Conservation (phyloP, 768 basidiomycete species). For the Termitomyces sp. region DNA sequence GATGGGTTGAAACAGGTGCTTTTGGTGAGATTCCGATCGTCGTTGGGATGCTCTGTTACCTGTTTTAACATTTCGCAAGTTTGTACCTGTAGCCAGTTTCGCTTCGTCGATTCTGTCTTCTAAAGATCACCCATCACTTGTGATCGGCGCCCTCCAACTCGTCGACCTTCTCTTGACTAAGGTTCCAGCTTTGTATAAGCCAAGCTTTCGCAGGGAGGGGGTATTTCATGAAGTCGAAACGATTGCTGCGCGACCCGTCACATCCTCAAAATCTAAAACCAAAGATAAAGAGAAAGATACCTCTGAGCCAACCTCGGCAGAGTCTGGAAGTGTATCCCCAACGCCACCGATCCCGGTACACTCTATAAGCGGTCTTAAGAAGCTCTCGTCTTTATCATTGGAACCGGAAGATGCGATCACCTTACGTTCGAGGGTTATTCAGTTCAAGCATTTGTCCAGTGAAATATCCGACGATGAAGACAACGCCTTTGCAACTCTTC, state of each 20-base stretch:
- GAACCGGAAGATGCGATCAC: conserved; percentile 92
- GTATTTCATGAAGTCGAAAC: conserved; percentile 92
- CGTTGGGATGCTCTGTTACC: not conserved
- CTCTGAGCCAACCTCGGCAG: conserved; percentile 33
- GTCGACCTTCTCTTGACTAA: conserved; percentile 88
- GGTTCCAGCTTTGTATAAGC: conserved; percentile 77
- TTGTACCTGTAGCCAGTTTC: conserved; percentile 93
- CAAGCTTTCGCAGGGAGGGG: conserved; percentile 90
- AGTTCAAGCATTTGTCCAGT: conserved; percentile 69
- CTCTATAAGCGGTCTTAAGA: conserved; percentile 61
- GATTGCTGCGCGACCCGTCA: conserved; percentile 60
- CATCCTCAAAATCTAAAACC: conserved; percentile 36
- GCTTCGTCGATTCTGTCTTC: conserved; percentile 91
- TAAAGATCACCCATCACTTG: conserved; percentile 82
- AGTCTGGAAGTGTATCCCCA: conserved; percentile 30
- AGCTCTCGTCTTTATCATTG: conserved; percentile 58
- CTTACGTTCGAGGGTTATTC: conserved; percentile 83
- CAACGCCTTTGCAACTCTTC: conserved; percentile 58
- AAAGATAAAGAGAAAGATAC: conserved; percentile 43
- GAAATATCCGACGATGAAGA: conserved; percentile 55
- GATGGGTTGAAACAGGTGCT: conserved; percentile 74
- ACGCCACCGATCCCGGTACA: conserved; percentile 29
- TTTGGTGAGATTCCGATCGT: conserved; percentile 44
- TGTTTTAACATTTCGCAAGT: conserved; percentile 37
- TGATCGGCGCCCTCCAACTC: conserved; percentile 86